Conservation (phyloP, 768 basidiomycete genomes). For the Suillus variegatus region DNA sequence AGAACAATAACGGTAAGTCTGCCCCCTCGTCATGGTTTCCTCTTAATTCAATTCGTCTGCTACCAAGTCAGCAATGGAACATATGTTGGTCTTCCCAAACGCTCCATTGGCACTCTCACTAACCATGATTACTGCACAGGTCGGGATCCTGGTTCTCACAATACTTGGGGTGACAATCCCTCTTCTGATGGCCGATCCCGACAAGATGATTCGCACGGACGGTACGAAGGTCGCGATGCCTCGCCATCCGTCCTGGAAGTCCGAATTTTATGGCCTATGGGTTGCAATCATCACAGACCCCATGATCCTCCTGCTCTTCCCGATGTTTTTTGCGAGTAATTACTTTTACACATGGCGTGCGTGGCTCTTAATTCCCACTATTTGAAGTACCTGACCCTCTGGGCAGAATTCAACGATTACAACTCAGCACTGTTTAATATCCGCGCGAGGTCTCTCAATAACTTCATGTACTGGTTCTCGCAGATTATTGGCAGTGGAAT, state of each 20-base stretch:
- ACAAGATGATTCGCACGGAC: slow-evolving; percentile 72
- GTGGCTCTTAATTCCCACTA: slow-evolving; percentile 10
- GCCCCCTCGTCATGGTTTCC: not conserved
- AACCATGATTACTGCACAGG: slow-evolving; percentile 21
- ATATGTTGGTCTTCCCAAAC: slow-evolving; percentile 50
- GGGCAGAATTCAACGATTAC: slow-evolving; percentile 72
- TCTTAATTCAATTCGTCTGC: not conserved
- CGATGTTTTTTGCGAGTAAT: slow-evolving; percentile 81
- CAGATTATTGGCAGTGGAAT: slow-evolving; percentile 73
- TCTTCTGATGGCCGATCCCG: slow-evolving; percentile 67
- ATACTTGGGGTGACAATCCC: slow-evolving; percentile 65
- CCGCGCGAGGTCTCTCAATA: slow-evolving; percentile 72
- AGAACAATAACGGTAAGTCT: slow-evolving; percentile 30
- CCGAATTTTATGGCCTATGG: slow-evolving; percentile 71
- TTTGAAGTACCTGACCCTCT: not conserved
- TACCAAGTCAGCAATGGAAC: slow-evolving; percentile 63
- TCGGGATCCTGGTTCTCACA: slow-evolving; percentile 64
- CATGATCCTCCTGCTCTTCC: slow-evolving; percentile 71
- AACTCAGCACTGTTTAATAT: slow-evolving; percentile 78
- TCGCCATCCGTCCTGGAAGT: slow-evolving; percentile 73
- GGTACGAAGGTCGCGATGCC: slow-evolving; percentile 64
- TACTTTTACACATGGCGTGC: slow-evolving; percentile 85
- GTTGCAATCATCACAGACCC: slow-evolving; percentile 67
- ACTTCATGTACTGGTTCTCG: slow-evolving; percentile 76
- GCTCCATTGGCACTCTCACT: slow-evolving; percentile 43